Evolutionary conservation across 2,329 filamentous ascomycete genomes (phyloP).

Genomic region (Colletotrichum karsti): DNA sequence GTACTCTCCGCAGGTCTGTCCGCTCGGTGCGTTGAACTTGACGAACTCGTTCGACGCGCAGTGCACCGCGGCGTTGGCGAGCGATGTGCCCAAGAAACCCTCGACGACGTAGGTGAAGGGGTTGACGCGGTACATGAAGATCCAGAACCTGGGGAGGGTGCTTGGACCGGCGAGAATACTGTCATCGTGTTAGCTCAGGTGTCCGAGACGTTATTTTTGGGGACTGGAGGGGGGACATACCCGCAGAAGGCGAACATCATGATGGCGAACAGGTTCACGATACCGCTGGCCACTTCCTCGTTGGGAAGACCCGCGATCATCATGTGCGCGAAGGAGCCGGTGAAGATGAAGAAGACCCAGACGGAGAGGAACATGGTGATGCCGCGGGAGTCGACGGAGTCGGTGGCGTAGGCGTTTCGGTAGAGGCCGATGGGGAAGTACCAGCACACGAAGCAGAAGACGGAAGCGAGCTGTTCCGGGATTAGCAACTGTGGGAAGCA

Average conservation of each 20-base stretch:
- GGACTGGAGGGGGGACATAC: neutral
- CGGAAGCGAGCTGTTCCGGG: conserved; percentile 33
- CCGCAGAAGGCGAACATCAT: conserved; percentile 69
- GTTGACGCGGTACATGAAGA: conserved; percentile 34
- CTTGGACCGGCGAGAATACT: conserved; percentile 26
- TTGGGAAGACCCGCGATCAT: conserved; percentile 69
- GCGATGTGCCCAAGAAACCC: conserved; percentile 36
- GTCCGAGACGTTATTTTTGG: neutral
- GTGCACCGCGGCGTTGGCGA: conserved; percentile 27
- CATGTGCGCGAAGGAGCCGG: conserved; percentile 72
- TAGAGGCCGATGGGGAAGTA: conserved; percentile 75
- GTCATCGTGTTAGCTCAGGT: neutral
- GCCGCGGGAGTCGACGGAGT: conserved; percentile 56
- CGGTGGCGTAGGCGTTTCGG: conserved; percentile 61
- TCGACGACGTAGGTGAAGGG: conserved; percentile 40
- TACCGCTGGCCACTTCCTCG: conserved; percentile 70
- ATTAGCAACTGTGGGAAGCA: neutral
- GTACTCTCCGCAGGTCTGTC: conserved; percentile 27
- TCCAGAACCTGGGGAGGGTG: conserved; percentile 28
- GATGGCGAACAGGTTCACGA: conserved; percentile 72
- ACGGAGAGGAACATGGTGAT: conserved; percentile 71
- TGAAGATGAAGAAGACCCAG: conserved; percentile 71
- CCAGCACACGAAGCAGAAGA: conserved; percentile 71
- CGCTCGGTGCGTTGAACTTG: conserved; percentile 6
- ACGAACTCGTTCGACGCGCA: conserved; percentile 29